These are phyloP conservation scores for Aquilaria malaccensis DNA, from an alignment of 345 rosid species.

Conservation along the genomic window DNA sequence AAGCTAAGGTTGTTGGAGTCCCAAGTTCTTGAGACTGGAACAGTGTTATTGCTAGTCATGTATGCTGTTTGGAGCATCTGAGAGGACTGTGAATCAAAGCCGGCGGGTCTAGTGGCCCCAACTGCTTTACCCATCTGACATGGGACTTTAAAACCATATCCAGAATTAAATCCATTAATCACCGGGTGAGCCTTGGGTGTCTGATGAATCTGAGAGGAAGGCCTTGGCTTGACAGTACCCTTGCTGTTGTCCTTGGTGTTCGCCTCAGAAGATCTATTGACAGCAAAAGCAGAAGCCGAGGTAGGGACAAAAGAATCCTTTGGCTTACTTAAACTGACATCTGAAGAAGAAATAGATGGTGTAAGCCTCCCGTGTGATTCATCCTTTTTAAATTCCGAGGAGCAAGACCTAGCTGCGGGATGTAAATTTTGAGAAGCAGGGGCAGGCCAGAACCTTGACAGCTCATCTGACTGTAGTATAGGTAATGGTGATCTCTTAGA, in stretches of 20 bases:
- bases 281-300: conserved; percentile 15
- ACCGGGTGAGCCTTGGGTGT: conserved; percentile 17
- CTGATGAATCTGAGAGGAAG: conserved; percentile 22
- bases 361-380: conserved; percentile 14
- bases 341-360: conserved; percentile 13
- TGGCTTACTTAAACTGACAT: conserved; percentile 12
- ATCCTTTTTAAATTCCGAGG: conserved; percentile 15
- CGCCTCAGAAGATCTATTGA: conserved; percentile 21
- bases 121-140: conserved; percentile 27
- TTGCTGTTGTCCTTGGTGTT: conserved; percentile 12
- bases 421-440: conserved; percentile 18
- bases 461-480: conserved; percentile 13
- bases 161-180: conserved; percentile 36
- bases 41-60: conserved; percentile 15
- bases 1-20: conserved; percentile 19
- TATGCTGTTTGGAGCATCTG: conserved; percentile 19
- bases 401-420: conserved; percentile 11
- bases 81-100: conserved; percentile 24
- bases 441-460: conserved; percentile 16
- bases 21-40: conserved; percentile 10
- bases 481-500: conserved; percentile 24
- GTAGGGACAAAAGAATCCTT: conserved; percentile 11
- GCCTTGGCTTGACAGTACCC: conserved; percentile 20
- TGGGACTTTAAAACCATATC: conserved; percentile 27
- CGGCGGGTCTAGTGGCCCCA: conserved; percentile 21